Percentiles rank a stretch among this genome's conserved stretches.
Conservation (phyloP, 2,329 filamentous ascomycete species). For the Metarhizium rileyi region DNA sequence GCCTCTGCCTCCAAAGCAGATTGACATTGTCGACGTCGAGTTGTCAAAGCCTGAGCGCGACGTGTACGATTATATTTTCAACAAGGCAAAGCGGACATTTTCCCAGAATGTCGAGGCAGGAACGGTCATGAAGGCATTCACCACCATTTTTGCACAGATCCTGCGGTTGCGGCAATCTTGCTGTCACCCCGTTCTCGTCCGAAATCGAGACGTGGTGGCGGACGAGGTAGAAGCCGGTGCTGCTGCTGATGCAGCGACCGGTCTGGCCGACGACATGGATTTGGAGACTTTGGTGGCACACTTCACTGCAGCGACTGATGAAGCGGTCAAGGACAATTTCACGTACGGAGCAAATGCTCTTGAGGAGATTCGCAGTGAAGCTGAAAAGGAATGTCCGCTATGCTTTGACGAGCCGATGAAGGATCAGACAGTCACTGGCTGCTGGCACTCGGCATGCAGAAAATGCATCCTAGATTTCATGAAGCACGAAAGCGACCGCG, state of each 20-base stretch:
- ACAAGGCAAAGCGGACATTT: slow-evolving; percentile 73
- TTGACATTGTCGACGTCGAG: slow-evolving; percentile 82
- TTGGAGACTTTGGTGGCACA: slow-evolving; percentile 73
- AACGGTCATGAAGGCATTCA: slow-evolving; percentile 89
- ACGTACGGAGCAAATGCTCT: slow-evolving; percentile 77
- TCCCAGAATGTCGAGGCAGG: slow-evolving; percentile 81
- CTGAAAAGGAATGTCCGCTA: slow-evolving; percentile 82
- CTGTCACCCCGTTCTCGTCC: slow-evolving; percentile 83
- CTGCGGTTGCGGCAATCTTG: slow-evolving; percentile 86
- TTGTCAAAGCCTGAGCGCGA: slow-evolving; percentile 76
- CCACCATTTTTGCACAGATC: slow-evolving; percentile 95
- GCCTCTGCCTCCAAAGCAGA: slow-evolving; percentile 65
- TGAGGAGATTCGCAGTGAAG: slow-evolving; percentile 83
- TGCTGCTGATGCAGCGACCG: slow-evolving; percentile 67
- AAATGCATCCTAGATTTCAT: slow-evolving; percentile 87
- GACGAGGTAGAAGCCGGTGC: slow-evolving; percentile 75
- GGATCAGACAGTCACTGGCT: slow-evolving; percentile 87
- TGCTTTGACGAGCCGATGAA: slow-evolving; percentile 95
- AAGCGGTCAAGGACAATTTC: slow-evolving; percentile 50
- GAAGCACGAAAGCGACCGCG: slow-evolving; percentile 70
- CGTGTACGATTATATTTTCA: slow-evolving; percentile 87
- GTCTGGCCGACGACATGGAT: slow-evolving; percentile 92
- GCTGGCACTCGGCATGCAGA: slow-evolving; percentile 96
- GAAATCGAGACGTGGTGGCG: slow-evolving; percentile 73
- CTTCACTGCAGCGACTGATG: slow-evolving; percentile 63